Base-by-base conservation (phyloP, 345 rosid genomes). In the Camelina neglecta region DNA sequence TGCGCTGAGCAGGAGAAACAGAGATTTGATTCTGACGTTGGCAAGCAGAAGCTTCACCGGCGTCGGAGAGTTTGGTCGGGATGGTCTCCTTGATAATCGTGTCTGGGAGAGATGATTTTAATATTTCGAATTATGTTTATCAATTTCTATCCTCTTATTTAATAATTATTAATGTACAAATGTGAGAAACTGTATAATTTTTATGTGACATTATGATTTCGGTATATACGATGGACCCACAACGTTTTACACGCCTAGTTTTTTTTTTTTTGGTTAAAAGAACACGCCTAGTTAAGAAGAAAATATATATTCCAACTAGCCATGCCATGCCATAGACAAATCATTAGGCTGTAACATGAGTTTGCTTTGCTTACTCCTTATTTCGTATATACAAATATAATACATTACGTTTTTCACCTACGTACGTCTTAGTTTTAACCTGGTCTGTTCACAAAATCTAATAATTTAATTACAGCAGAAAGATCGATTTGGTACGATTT, bases 171-270 rank as follows among this genome's bases (percentile, higher is more conserved):
- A 26, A 51, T 75, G 54, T 67, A 26, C 39, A 51, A 51, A 60
- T 60, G 74, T 10, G 57, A 39, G 38, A 67, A 57, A 67, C 2
- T 67, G 57, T 60, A 60, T 50, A 60, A n/a, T 20, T 39, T 75
- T 60, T 38, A 48, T 49, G 73, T 67, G 67, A 75, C 78, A 75
- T 60, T 68, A 69, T 75, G 69, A 75, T 69, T 44, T 29, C 73
- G 50, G 59, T 6, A 67, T 39, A 68, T 68, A 60, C 69, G 63
- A 42, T 68, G 74, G 79, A 29, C 74, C 79, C 64, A 35, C 74
- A 61, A 75, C 69, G 79, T 75, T 75, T 69, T 60, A 69, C 79
- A 75, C 79, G 69, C 69, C 79, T 12, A 60, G 63, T 31, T 29
- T 18, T 18, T 18, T 18, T 18, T 18, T 18, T 18, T 18, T 18